Evolutionary conservation across 768 basidiomycete species (phyloP), one percentile per base, ranked within the genome.

Genomic region (Gyrodon lividus): DNA sequence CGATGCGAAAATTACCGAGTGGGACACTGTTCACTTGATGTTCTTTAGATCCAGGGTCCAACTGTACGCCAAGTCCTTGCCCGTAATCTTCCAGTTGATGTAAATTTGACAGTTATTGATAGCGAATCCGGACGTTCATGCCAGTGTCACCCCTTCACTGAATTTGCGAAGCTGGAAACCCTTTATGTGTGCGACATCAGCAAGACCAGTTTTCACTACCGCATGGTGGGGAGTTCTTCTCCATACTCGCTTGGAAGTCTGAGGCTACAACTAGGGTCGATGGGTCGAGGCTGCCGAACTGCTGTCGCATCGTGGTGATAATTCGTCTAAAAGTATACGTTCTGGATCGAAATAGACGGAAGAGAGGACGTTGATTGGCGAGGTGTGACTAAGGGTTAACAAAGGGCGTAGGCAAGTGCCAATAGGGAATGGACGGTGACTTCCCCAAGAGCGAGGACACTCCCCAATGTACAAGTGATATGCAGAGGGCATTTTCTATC

Each of bases 381-480:
- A 30, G 20, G 48, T 35, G 46, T 54, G 56, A 47, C 42, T 54
- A 26, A 48, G 39, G 35, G 51, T 47, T 26, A 46, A 48, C 23
- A 47, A 49, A 49, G 56, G 66, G 66, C 59, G 66, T 39, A 66
- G 58, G 61, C 58, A 68, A 62, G 62, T 55, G 49, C 48, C 35
- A 14, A 46, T 38, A 34, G 44, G 51, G 61, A 68, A 68, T 66
- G 66, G 66, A 66, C 54, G 57, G 4, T 20, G 52, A 46, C 47
- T 31, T 45, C 56, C 56, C 40, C 23, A 24, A 30, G 35, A 43
- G n/a, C 17, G 16, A 34, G 50, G 42, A 13, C 4, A 37, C 20
- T 24, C 23, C 20, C 39, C 57, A 51, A 52, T 54, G 39, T 17
- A 19, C 16, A 38, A 39, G 43, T 43, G 12, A 45, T 59, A 46